Conservation (phyloP, 345 rosid species). For the Bruguiera parviflora region DNA sequence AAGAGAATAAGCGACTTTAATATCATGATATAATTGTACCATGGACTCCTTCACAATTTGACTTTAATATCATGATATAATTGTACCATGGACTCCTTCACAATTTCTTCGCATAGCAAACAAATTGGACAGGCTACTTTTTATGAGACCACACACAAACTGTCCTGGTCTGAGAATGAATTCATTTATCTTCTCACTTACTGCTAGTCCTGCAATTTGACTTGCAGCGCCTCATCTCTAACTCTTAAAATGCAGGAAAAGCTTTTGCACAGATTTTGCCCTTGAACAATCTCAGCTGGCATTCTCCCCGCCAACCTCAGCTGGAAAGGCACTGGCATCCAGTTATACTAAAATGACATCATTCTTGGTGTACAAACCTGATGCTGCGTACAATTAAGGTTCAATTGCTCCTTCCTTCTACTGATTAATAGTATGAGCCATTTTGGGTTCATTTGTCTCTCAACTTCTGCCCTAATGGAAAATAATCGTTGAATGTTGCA, state of each 20-base stretch:
- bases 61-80: too few species aligned
- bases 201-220: neutral
- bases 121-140: neutral
- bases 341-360: slow-evolving; percentile 39
- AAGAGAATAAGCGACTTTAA: too few species aligned
- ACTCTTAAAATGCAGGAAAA: slow-evolving; percentile 45
- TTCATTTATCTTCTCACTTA: neutral
- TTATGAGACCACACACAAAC: slow-evolving; percentile 41
- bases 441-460: too few species aligned
- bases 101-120: neutral
- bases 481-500: too few species aligned
- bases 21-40: too few species aligned
- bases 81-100: neutral
- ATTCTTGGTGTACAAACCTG: slow-evolving; percentile 57
- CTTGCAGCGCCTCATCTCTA: neutral
- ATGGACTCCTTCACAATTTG: too few species aligned
- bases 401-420: neutral
- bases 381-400: slow-evolving; percentile 2
- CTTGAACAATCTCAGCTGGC: slow-evolving; percentile 59
- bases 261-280: slow-evolving; percentile 42
- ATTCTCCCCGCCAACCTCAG: slow-evolving; percentile 69
- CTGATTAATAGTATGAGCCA: neutral
- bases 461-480: too few species aligned
- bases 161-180: neutral
- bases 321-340: slow-evolving; percentile 70